Evolutionary conservation across 2,329 filamentous ascomycete genomes (phyloP).

Genomic region (Aspergillus fumigatus): DNA sequence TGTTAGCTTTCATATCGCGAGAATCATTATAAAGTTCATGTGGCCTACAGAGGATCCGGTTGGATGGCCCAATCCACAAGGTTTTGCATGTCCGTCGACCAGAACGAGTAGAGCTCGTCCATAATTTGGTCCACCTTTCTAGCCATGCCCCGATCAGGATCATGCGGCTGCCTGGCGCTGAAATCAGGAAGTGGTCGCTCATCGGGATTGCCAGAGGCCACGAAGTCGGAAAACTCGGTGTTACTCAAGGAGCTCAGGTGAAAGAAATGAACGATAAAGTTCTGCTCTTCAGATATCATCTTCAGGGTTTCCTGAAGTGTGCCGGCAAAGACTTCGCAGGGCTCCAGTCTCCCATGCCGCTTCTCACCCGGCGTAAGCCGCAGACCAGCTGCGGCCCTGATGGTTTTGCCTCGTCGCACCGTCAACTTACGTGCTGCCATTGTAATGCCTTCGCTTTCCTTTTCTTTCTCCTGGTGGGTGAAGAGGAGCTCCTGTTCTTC

Average conservation of each 20-base stretch:
- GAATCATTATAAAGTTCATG: not conserved
- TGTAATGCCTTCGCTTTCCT: conserved; percentile 63
- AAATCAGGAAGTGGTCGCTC: conserved; percentile 69
- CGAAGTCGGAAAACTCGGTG: conserved; percentile 76
- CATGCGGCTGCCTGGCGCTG: conserved; percentile 69
- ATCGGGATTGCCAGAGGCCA: conserved; percentile 61
- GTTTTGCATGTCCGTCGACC: conserved; percentile 70
- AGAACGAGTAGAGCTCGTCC: conserved; percentile 81
- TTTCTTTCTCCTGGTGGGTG: conserved; percentile 82
- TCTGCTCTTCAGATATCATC: conserved; percentile 87
- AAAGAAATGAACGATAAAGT: conserved; percentile 96
- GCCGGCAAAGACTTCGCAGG: conserved; percentile 76
- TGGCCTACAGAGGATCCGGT: conserved; percentile 72
- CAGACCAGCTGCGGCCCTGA: conserved; percentile 41
- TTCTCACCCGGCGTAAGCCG: conserved; percentile 45
- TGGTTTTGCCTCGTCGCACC: conserved; percentile 86
- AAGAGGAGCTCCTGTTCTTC: conserved; percentile 86
- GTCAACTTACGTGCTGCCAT: conserved; percentile 82
- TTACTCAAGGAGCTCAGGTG: conserved; percentile 82
- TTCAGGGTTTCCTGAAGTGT: conserved; percentile 77
- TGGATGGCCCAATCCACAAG: conserved; percentile 79
- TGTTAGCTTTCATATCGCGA: conserved; percentile 17
- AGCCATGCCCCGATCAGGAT: conserved; percentile 84
- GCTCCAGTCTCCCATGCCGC: conserved; percentile 62
- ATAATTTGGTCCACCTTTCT: conserved; percentile 78